Evolutionary conservation across 1,284 basidiomycete species (phyloP), one percentile per base, ranked within the genome.

Genomic region (Afroboletus lepidellus): DNA sequence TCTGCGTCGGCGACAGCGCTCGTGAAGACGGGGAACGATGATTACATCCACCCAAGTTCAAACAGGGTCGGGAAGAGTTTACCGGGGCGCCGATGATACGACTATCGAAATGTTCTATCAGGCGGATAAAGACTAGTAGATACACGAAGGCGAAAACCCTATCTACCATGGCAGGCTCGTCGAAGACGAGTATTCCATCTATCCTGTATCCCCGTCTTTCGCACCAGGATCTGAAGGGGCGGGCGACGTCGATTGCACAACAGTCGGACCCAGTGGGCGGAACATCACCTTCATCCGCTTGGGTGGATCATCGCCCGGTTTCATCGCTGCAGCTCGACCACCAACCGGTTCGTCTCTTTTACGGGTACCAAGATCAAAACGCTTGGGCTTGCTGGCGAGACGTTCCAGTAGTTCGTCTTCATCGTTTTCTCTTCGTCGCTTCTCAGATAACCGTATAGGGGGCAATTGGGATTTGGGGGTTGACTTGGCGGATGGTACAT

Each of bases 231-330:
- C 79, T 81, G 85, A 80, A 62, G 79, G 75, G 32, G 72, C 64
- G 15, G 72, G 62, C 9, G 74, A 69, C 27, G 74, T 60, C 11
- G 75, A 65, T 51, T 65, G 65, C 32, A 46, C 23, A 33, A 47
- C 38, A 13, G 56, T 51, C 41, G 76, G 61, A 46, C 73, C 74
- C n/a, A 74, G 69, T 13, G 75, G 69, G 24, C 82, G 81, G 53
- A 90, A 75, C 71, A 82, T 88, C 53, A 92, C 73, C 72, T 88
- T 90, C 63, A 92, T 80, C 71, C 89, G 89, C 73, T 85, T 89
- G 34, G 84, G 82, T 51, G 81, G 79, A 51, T 85, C 84, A 62
- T 86, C 84, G 9, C 77, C 76, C 13, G 72, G 68, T 68, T 83
- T 82, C 47, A 72, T 63, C 24, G 51, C 37, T 46, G 64, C 51